Base-by-base conservation (phyloP, 2,329 filamentous ascomycete species). In the Byssoonygena ceratinophila region DNA sequence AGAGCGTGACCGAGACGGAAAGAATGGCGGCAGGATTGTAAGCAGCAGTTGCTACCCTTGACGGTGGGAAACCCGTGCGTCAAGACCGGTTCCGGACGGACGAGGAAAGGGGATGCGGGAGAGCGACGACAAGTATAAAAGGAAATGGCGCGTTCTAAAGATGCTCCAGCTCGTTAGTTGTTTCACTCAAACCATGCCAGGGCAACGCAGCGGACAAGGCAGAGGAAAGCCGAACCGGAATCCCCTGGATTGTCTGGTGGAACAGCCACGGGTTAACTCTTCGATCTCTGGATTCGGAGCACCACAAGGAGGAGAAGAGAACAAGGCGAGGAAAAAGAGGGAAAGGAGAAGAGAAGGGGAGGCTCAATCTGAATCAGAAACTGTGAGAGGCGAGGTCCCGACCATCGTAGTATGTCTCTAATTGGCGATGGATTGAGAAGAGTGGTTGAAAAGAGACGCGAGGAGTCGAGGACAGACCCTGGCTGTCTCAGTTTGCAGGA, bases 341-440 rank as follows among this genome's bases (percentile, higher is more conserved):
- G 37, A 27, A 39, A 25, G n/a, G 51, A 51, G 20, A 37, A 46
- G 46, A 44, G 40, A 54, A 47, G 20, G 18, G 32, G 36, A 47
- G 14, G 41, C 45, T 50, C 31, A 41, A 41, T 54, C 50, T 54
- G 52, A 58, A 29, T 56, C 48, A 55, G 25, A 53, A 58, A 18
- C 16, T 37, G 51, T 46, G 29, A 37, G 40, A 46, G 32, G 9
- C 16, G 20, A 46, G 49, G n/a, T n/a, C 39, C 40, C 46, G 49
- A 45, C 32, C 49, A 45, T 46, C 29, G 25, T 31, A 8, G 31
- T 37, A 23, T 20, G 20, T 43, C 16, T 25, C 14, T 29, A 9
- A 34, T n/a, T 34, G 32, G 32, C 32, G 27, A 29, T n/a, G 5
- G 4, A 14, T 3, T 3, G 7, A n/a, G 40, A 45, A 51, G 36